Evolutionary conservation across 2,329 filamentous ascomycete genomes (phyloP), one percentile per base, ranked within the genome.

Genomic region (Plenodomus lindquistii): DNA sequence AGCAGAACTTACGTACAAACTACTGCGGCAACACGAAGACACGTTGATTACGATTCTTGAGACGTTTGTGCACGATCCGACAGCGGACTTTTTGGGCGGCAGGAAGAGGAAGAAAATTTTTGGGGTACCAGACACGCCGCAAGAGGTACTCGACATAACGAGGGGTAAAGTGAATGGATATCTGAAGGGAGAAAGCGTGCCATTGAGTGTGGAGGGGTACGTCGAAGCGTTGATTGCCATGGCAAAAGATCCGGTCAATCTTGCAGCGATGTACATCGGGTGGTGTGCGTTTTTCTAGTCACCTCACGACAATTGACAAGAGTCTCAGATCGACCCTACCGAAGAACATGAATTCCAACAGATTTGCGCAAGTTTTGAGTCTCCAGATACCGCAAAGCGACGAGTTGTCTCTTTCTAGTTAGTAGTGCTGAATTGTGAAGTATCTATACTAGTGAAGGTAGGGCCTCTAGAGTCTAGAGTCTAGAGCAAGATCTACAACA

Each of bases 41-140:
- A 96, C 93, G 34, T 78, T 99, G 49, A 96, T 99, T 86, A 97
- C 93, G 0, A 93, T 99, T 41, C 80, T 99, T 1, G 95, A 99
- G 75, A 92, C 94, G 0, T 99, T 99, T 67, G 83, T 99, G 57
- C 92, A 99, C 67, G 94, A 99, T 69, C 94, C 94, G 0, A 97
- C 95, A 13, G 85, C 96, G 11, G 95, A 99, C 67, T 85, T 97
- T 54, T 84, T 97, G 63, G 87, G 64, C 10, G 91, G 88, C 69
- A 85, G 84, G 55, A 74, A 81, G 74, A 81, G 79, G 65, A 78
- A 78, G 59, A 78, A 76, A 41, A 77, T 78, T 42, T 67, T 69
- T 6, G 70, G 81, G 65, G 80, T 87, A 22, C 84, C 86, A 5
- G 84, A 86, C 47, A 88, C 85, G 22, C 85, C 86, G 8, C 81